Evolutionary conservation across 768 basidiomycete genomes (phyloP).

Genomic region (Rubroboletus pulcherrimus): DNA sequence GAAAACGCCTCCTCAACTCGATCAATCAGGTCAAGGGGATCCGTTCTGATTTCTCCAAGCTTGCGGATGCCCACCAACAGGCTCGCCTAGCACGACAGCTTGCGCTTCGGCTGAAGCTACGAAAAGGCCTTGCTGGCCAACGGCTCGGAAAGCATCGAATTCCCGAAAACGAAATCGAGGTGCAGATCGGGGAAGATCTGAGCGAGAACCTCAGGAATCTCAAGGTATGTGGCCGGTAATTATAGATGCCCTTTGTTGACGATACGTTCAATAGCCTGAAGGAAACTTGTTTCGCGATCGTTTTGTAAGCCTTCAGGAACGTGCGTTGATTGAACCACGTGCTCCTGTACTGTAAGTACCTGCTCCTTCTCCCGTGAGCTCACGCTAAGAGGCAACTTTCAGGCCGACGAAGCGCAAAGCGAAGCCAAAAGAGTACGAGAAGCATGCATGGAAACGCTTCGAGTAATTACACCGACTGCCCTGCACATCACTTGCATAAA

Average conservation of each 20-base stretch:
- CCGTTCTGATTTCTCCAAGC: conserved; percentile 40
- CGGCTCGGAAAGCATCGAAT: conserved; percentile 79
- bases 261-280: conserved; percentile 59
- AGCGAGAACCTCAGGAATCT: conserved; percentile 78
- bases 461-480: conserved; percentile 29
- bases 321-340: conserved; percentile 84
- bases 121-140: conserved; percentile 66
- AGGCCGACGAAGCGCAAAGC: conserved; percentile 34
- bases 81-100: conserved; percentile 37
- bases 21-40: conserved; percentile 55
- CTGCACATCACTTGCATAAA: background rate
- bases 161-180: conserved; percentile 63
- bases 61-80: conserved; percentile 36
- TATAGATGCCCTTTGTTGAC: background rate
- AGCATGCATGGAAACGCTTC: conserved; percentile 77
- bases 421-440: conserved; percentile 66
- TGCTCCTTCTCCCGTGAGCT: conserved; percentile 22
- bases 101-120: conserved; percentile 47
- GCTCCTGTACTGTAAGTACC: conserved; percentile 61
- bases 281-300: conserved; percentile 91
- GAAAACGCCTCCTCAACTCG: conserved; percentile 58
- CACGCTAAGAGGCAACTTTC: background rate
- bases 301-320: conserved; percentile 82
- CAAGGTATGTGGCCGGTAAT: conserved; percentile 52
- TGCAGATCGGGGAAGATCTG: conserved; percentile 89